Conservation (phyloP, 2,329 filamentous ascomycete genomes). For the Cryphonectria japonica region DNA sequence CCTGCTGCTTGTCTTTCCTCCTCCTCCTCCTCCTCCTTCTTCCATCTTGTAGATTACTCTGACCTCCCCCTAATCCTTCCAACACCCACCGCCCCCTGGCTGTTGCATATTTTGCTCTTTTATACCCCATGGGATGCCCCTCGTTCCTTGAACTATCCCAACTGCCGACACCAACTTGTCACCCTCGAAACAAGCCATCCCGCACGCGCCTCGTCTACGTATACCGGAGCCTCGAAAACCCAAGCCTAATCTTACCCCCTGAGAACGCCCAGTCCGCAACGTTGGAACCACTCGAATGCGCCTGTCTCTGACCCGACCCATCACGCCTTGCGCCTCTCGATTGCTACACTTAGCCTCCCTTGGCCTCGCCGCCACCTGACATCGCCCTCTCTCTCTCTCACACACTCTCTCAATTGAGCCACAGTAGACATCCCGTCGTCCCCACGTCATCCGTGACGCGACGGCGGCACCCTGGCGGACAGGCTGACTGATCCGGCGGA, state of each 20-base stretch:
- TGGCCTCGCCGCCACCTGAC: too few relatives aligned
- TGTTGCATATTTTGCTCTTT: neutral
- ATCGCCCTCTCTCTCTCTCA: neutral
- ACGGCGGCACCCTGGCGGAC: constrained; percentile 10
- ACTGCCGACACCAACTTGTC: neutral
- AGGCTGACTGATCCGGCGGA: constrained; percentile 20
- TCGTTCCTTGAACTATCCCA: neutral
- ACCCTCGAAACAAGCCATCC: neutral
- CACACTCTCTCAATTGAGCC: neutral
- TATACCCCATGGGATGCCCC: neutral
- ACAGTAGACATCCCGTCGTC: neutral
- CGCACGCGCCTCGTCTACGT: neutral
- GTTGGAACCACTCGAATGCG: neutral
- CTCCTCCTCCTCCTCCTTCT: neutral
- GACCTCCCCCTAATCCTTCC: neutral
- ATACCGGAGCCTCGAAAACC: neutral
- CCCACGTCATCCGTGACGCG: constrained; percentile 9
- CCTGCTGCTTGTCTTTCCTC: neutral
- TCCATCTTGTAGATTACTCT: neutral
- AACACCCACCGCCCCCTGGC: neutral
- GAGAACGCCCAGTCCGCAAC: neutral
- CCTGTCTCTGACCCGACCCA: neutral
- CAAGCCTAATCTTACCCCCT: neutral
- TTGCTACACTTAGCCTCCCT: neutral
- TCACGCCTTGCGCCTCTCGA: neutral